Base-by-base conservation (phyloP, 208 protist species). In the Strigomonas culicis region DNA sequence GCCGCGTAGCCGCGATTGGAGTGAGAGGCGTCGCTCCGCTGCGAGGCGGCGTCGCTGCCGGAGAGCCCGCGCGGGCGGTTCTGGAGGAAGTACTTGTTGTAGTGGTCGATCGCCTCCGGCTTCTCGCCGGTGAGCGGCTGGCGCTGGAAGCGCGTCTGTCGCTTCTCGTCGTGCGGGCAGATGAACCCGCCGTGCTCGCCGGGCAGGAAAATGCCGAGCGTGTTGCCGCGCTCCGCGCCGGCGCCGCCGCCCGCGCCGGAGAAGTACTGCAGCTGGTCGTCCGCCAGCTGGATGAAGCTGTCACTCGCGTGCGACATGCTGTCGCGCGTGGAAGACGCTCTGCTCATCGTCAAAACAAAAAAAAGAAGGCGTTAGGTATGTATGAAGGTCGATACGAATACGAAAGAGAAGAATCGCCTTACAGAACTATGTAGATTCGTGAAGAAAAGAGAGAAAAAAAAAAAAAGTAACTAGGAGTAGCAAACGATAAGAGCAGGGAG, bases 221-320 rank as follows among this genome's bases (percentile, higher is more conserved):
- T 55, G 49, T 55, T 55, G 49, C 49, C 27, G 10, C 49, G 13
- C 24, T 55, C 49, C 49, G 8, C 11, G 15, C 13, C 24, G 24
- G n/a, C 11, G 27, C 15, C 13, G 47, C n/a, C 2, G 36, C 4
- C 22, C 44, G 8, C n/a, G 34, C 34, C 34, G 17, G 13, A 4
- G 22, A 67, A 67, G 41, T 67, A 67, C 22, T 52, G 22, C n/a
- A 44, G n/a, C 27, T 67, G 62, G n/a, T 67, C 50, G 15, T 4
- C 34, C 21, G 62, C 49, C 30, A 67, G 28, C 10, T 67, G 32
- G 2, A 49, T 13, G 41, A 25, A 67, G 15, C 22, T 62, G 30
- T 59, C n/a, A 39, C 53, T 59, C 17, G 17, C 53, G 24, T 22
- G 17, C 10, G 49, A 17, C 10, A n/a, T 46, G 39, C 17, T 17